These are phyloP conservation scores for Trichoderma citrinoviride DNA, from an alignment of 2,329 filamentous ascomycete genomes.

Conservation along the genomic window DNA sequence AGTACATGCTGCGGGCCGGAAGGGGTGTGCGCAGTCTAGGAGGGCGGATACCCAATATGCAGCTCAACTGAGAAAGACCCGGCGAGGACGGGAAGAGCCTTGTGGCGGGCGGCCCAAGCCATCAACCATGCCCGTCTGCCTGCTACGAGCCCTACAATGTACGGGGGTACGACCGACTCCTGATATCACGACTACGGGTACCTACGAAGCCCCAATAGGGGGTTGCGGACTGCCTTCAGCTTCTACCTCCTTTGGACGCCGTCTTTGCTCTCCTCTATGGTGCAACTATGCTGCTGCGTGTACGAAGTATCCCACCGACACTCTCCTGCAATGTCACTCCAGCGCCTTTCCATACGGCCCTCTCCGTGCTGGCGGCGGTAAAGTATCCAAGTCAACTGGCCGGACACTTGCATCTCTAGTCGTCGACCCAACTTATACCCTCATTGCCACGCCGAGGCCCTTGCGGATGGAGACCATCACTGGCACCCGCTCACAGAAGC, in stretches of 20 bases:
- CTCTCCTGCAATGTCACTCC: background rate
- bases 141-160: slow-evolving; percentile 13
- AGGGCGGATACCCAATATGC: slow-evolving; percentile 18
- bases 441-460: background rate
- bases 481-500: background rate
- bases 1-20: slow-evolving; percentile 9
- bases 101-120: slow-evolving; percentile 30
- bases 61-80: slow-evolving; percentile 23
- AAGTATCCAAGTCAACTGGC: background rate
- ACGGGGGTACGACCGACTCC: background rate
- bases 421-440: background rate
- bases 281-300: background rate
- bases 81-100: slow-evolving; percentile 38
- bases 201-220: no score
- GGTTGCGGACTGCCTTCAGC: background rate
- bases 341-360: background rate
- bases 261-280: background rate
- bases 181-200: no score
- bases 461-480: background rate
- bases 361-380: background rate
- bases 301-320: background rate
- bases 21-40: slow-evolving; percentile 2
- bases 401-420: background rate
- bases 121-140: slow-evolving; percentile 8
- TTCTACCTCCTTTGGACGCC: background rate